A percentile compares a stretch with the other conserved stretches of the same genome.
These are phyloP conservation scores for Rhytidiadelphus loreus DNA, from an alignment of 225 moss, liverwort and hornwort species.

Conservation along the genomic window DNA sequence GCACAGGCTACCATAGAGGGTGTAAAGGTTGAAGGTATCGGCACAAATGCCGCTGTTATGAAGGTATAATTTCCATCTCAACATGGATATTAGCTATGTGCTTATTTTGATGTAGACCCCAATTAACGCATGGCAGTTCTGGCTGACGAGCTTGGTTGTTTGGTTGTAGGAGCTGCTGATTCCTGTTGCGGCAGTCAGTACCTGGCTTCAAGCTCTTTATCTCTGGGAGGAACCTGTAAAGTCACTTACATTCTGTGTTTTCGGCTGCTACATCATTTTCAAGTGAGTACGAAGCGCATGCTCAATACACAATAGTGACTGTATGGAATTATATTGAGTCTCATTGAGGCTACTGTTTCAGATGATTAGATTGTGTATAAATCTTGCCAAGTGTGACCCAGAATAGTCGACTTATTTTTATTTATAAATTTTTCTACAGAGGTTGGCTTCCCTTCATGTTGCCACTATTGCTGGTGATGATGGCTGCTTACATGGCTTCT, in stretches of 20 bases:
- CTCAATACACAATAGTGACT: background rate
- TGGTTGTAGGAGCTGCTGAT: conserved; percentile 56
- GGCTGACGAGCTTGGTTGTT: background rate
- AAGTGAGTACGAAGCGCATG: conserved; percentile 29
- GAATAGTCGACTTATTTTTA: background rate
- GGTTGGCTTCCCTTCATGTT: conserved; percentile 58
- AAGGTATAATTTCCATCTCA: conserved; percentile 32
- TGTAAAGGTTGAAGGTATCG: conserved; percentile 83
- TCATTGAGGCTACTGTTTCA: background rate
- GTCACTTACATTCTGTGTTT: conserved; percentile 45
- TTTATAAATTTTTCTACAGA: conserved; percentile 13
- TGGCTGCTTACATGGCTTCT: conserved; percentile 53
- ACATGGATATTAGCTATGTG: background rate
- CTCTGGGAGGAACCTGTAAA: conserved; percentile 72
- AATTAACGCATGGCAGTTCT: background rate
- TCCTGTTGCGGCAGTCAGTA: conserved; percentile 24
- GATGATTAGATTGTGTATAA: background rate
- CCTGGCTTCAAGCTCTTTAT: conserved; percentile 51
- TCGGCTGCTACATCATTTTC: conserved; percentile 66
- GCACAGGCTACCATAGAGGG: conserved; percentile 82
- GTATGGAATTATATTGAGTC: background rate
- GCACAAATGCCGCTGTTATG: conserved; percentile 74
- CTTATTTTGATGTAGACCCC: background rate
- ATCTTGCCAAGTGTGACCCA: background rate
- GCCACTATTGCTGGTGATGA: conserved; percentile 43